phyloP scores from a whole-genome alignment of 306 rosid genomes.

The Dalbergia cultrata region DNA sequence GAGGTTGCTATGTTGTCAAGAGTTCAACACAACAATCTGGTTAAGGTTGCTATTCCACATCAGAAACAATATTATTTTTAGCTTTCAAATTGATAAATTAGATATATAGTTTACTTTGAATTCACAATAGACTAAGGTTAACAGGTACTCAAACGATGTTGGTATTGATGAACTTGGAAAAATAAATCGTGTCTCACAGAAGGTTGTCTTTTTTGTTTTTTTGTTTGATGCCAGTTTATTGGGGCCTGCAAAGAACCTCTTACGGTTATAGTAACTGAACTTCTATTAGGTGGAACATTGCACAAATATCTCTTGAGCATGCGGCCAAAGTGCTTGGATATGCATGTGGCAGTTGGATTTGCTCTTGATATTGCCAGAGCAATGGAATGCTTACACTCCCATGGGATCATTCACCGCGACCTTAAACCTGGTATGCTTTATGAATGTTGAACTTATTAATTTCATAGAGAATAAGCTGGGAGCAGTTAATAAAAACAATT shows the following conservation, averaged over 20 bases:
- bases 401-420: slow-evolving; percentile 96
- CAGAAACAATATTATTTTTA: background rate
- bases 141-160: slow-evolving; percentile 21
- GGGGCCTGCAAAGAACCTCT: slow-evolving; percentile 98
- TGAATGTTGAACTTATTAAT: slow-evolving; percentile 23
- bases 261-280: slow-evolving; percentile 96
- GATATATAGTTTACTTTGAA: slow-evolving; percentile 24
- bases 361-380: slow-evolving; percentile 93
- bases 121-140: slow-evolving; percentile 23
- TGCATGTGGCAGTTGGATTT: slow-evolving; percentile 71
- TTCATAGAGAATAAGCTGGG: slow-evolving; percentile 12
- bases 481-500: slow-evolving; percentile 1
- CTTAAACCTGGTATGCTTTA: slow-evolving; percentile 82
- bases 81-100: slow-evolving; percentile 21
- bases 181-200: slow-evolving; percentile 34
- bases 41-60: slow-evolving; percentile 65
- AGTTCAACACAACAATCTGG: slow-evolving; percentile 94
- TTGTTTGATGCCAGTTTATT: slow-evolving; percentile 70
- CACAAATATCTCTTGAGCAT: slow-evolving; percentile 79
- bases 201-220: slow-evolving; percentile 18
- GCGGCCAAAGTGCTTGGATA: slow-evolving; percentile 84
- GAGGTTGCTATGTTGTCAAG: slow-evolving; percentile 89
- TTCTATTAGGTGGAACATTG: slow-evolving; percentile 88
- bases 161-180: slow-evolving; percentile 12
- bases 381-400: slow-evolving; percentile 91